A percentile compares a stretch with the other conserved stretches of the same genome.
Conservation (phyloP, 176 grass and related monocot genomes). For the Ensete glaucum region DNA sequence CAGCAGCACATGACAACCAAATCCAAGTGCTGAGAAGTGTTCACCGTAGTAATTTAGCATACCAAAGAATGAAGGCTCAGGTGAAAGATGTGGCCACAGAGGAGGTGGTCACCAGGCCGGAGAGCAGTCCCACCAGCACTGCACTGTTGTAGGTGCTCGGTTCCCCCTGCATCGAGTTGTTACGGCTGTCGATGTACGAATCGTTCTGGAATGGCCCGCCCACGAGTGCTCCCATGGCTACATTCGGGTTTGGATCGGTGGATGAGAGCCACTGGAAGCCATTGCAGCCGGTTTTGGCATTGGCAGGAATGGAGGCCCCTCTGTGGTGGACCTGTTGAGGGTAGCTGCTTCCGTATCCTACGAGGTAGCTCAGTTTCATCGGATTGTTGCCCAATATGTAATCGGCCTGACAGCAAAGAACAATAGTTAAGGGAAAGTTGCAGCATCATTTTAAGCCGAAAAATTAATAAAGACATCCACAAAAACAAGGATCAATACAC, state of each 20-base stretch:
- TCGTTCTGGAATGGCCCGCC: conserved; percentile 91
- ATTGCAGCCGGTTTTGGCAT: conserved; percentile 71
- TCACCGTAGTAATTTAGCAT: neutral
- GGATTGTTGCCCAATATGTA: conserved; percentile 89
- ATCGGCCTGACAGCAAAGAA: conserved; percentile 43
- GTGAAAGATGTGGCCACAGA: conserved; percentile 59
- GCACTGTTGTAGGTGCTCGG: conserved; percentile 95
- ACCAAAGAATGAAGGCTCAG: neutral
- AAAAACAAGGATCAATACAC: too few species aligned
- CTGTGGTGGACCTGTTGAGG: conserved; percentile 88
- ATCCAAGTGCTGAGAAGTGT: neutral
- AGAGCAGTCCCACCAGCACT: conserved; percentile 58
- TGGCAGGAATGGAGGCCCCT: conserved; percentile 66
- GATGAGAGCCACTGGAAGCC: conserved; percentile 73
- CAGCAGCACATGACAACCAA: neutral
- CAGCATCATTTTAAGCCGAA: neutral
- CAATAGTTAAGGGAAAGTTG: neutral
- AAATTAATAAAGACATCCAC: too few species aligned
- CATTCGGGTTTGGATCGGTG: conserved; percentile 55
- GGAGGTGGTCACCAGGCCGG: conserved; percentile 68
- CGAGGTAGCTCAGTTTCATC: conserved; percentile 95
- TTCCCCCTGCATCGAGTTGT: conserved; percentile 72
- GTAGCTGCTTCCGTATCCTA: conserved; percentile 75
- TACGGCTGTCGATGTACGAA: conserved; percentile 54
- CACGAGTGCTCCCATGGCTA: conserved; percentile 70